Evolutionary conservation across 1,284 basidiomycete genomes (phyloP), one percentile per base, ranked within the genome.

Genomic region (Neotropicomus parvogracilis): DNA sequence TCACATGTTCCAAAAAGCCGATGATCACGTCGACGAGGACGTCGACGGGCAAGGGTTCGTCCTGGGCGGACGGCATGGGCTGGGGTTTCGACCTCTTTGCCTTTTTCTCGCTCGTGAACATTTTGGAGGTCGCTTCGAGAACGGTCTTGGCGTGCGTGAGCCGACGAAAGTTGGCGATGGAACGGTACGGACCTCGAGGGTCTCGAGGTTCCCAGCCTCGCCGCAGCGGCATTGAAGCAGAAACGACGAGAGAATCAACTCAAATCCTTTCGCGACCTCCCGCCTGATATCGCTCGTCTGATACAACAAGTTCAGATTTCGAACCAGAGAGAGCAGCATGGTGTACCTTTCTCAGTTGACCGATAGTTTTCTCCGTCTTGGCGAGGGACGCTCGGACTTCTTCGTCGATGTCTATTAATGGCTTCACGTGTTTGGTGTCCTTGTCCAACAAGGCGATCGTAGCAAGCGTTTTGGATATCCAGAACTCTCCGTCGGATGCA

Each of bases 21-120:
- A 98, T 88, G 49, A 98, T 80, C 20, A 80, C 79, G 62, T 98
- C 95, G 40, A 95, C 84, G 32, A 98, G 75, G 28, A 93, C 69
- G 58, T 97, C 93, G 44, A 95, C 81, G 1, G 91, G 84, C 35
- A 79, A 75, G 0, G 69, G 65, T 3, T 67, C 65, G 12, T 68
- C 67, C 17, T 47, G 47, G 1, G 45, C 33, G 13, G 35, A 38
- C 7, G 43, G 21, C 17, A 56, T 60, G 13, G 64, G 26, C n/a
- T 50, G 40, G 31, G 59, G 49, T 46, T 59, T 62, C 8, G 72
- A 68, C 53, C 73, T 78, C 50, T 66, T 69, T 36, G 66, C 62
- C 62, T 74, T 80, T 64, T 75, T 75, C 47, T 70, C 66, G 36
- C 66, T 66, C 21, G 69, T 67, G 54, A 83, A 78, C 67, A 84